Evolutionary conservation across 2,329 filamentous ascomycete genomes (phyloP).

Genomic region (Diplodia corticola): DNA sequence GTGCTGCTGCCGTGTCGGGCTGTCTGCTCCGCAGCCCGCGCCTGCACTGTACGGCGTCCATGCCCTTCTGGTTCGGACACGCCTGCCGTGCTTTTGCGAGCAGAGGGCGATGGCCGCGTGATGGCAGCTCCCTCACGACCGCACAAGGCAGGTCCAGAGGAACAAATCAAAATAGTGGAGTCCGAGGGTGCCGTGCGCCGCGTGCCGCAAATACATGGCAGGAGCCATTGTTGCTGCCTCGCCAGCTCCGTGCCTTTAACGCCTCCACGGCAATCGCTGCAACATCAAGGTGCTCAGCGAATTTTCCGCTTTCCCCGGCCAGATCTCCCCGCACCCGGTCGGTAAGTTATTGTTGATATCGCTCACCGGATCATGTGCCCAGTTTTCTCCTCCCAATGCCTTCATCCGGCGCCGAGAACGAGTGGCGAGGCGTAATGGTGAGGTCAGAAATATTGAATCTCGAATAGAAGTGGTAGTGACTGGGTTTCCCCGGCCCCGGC

Average conservation of each 20-base stretch:
- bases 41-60: background rate
- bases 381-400: background rate
- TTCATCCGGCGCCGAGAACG: background rate
- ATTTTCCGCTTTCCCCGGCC: background rate
- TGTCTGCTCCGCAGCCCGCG: background rate
- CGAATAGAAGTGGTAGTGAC: background rate
- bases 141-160: background rate
- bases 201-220: background rate
- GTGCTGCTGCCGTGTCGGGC: background rate
- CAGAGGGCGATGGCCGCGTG: background rate
- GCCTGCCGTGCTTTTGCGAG: background rate
- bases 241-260: background rate
- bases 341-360: background rate
- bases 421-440: background rate
- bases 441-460: background rate
- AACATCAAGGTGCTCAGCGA: background rate
- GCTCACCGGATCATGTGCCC: background rate
- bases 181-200: background rate
- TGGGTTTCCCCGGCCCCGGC: background rate
- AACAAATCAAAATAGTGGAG: slow-evolving; percentile 1
- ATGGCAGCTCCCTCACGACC: background rate
- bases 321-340: background rate
- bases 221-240: background rate
- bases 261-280: slow-evolving; percentile 14
- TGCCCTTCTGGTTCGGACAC: background rate